phyloP scores from a whole-genome alignment of 495 filamentous ascomycete genomes.

The Podospora australis region DNA sequence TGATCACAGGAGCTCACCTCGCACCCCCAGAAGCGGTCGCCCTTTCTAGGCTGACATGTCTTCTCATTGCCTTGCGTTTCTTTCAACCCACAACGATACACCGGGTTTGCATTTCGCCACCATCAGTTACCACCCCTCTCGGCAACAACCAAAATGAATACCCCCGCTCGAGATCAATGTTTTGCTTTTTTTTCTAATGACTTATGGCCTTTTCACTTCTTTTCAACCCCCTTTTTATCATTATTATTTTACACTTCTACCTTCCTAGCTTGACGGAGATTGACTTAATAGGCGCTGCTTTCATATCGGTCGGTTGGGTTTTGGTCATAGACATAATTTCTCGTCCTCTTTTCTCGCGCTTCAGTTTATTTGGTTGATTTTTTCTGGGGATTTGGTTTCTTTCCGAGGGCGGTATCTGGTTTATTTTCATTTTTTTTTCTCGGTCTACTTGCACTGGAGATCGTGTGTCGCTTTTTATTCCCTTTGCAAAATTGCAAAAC shows the following conservation, averaged over 20 bases:
- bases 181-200: not conserved
- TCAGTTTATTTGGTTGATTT: not conserved
- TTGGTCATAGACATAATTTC: no score
- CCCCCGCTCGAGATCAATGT: constrained; percentile 2
- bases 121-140: not conserved
- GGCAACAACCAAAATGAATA: not conserved
- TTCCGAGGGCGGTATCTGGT: no score
- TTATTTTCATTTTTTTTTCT: not conserved
- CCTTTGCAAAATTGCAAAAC: no score
- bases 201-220: constrained; percentile 4
- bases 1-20: constrained; percentile 31
- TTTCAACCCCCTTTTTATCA: not conserved
- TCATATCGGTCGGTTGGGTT: not conserved
- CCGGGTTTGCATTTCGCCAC: no score
- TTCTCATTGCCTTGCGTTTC: not conserved
- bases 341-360: not conserved
- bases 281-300: not conserved
- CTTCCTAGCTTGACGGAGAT: not conserved
- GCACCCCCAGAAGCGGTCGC: constrained; percentile 39
- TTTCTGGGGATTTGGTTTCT: not conserved
- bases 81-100: no score
- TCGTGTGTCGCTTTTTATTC: no score
- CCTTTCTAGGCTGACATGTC: constrained; percentile 16
- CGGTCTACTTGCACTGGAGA: not conserved
- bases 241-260: not conserved